Evolutionary conservation across 2,329 filamentous ascomycete genomes (phyloP).

Genomic region (Trichoderma sp.): DNA sequence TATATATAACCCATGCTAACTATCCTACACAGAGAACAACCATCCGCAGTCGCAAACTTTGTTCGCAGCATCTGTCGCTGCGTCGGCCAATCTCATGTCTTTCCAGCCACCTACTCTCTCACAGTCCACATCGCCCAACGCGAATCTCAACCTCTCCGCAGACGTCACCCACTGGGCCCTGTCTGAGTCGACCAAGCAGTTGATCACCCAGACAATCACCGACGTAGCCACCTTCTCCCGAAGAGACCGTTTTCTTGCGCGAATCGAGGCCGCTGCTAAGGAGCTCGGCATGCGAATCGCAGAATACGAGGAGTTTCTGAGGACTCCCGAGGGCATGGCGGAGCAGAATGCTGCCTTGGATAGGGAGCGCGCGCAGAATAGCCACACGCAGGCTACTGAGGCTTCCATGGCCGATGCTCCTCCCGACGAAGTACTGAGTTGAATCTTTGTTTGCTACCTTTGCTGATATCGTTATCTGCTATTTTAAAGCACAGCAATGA

Average conservation of each 20-base stretch:
- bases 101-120: conserved; percentile 7
- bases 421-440: neutral
- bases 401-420: conserved; percentile 15
- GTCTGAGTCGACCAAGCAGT: conserved; percentile 23
- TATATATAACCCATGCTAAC: neutral
- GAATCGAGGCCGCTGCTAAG: conserved; percentile 52
- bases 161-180: conserved; percentile 37
- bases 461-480: neutral
- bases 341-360: conserved; percentile 28
- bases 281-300: conserved; percentile 53
- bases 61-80: conserved; percentile 21
- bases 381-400: conserved; percentile 13
- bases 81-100: conserved; percentile 21
- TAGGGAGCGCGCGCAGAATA: conserved; percentile 24
- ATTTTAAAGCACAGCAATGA: neutral
- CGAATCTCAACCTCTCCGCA: neutral
- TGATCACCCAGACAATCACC: conserved; percentile 41
- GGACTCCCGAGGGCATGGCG: conserved; percentile 27
- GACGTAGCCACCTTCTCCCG: conserved; percentile 44
- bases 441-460: neutral
- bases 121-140: neutral
- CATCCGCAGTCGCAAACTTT: conserved; percentile 38
- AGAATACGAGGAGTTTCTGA: conserved; percentile 47
- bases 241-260: conserved; percentile 45
- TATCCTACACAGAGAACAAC: conserved; percentile 41